Percentiles rank a stretch among this genome's conserved stretches.
phyloP scores from a whole-genome alignment of 176 grass and related monocot genomes.

The Oryza australiensis region DNA sequence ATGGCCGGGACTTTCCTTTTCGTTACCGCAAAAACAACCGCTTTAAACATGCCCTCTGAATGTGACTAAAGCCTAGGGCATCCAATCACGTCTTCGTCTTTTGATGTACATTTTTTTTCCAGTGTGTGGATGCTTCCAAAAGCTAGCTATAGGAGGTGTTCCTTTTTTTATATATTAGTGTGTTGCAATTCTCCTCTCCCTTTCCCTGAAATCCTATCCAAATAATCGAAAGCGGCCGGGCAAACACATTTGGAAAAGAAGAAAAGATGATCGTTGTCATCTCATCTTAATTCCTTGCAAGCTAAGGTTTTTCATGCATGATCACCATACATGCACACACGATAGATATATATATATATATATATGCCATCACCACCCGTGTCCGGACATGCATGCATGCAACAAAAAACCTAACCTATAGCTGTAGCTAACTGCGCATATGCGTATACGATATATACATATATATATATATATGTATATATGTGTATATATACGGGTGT shows the following conservation, averaged over 20 bases:
- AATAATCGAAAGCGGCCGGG: slow-evolving; percentile 27
- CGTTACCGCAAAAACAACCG: slow-evolving; percentile 25
- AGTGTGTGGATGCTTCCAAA: slow-evolving; percentile 49
- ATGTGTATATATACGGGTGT: background rate
- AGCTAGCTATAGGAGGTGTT: background rate
- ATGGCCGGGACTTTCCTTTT: slow-evolving; percentile 10
- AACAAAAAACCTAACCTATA: background rate
- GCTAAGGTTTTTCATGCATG: slow-evolving; percentile 48
- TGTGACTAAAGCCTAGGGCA: slow-evolving; percentile 45
- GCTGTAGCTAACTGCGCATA: background rate
- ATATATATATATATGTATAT: too few species aligned
- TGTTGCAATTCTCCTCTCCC: slow-evolving; percentile 10
- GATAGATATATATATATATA: too few species aligned
- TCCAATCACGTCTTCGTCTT: slow-evolving; percentile 30
- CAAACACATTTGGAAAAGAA: slow-evolving; percentile 35
- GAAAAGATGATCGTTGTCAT: slow-evolving; percentile 29
- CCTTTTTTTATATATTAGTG: slow-evolving; percentile 13
- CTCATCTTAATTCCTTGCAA: slow-evolving; percentile 49
- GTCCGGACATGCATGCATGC: background rate
- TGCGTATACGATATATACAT: too few species aligned
- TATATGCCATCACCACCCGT: background rate
- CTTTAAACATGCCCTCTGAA: slow-evolving; percentile 46
- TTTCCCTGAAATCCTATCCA: slow-evolving; percentile 36
- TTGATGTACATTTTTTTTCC: slow-evolving; percentile 24
- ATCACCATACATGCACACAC: background rate